Percentiles rank a stretch among this genome's conserved stretches.
Evolutionary conservation across 2,329 filamentous ascomycete genomes (phyloP).

Genomic region (Amauroascus niger): DNA sequence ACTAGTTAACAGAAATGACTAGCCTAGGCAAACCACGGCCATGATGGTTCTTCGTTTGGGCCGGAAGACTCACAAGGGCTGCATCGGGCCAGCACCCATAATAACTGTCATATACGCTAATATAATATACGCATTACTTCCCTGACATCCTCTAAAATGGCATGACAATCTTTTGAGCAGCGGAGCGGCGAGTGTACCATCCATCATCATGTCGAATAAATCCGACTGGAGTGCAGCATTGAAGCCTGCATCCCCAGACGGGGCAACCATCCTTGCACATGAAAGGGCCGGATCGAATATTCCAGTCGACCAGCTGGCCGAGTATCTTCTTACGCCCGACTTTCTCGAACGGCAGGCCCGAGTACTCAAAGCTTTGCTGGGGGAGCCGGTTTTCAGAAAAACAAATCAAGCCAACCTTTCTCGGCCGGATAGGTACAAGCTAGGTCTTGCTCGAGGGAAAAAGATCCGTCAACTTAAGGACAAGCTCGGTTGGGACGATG

Average conservation of each 20-base stretch:
- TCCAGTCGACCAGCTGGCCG: conserved; percentile 36
- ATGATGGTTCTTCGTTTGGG: neutral
- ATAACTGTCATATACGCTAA: too few species aligned
- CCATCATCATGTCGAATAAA: conserved; percentile 1
- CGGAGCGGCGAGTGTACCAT: neutral
- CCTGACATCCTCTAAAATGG: neutral
- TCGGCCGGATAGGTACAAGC: conserved; percentile 44
- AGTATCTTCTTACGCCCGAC: conserved; percentile 40
- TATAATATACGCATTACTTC: too few species aligned
- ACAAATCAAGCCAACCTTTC: conserved; percentile 43
- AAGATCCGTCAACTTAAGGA: conserved; percentile 39
- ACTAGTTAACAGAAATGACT: neutral
- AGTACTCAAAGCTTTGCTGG: conserved; percentile 38
- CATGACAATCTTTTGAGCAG: neutral
- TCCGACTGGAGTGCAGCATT: conserved; percentile 43
- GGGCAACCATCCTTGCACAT: conserved; percentile 38
- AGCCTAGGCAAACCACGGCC: neutral
- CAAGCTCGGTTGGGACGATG: conserved; percentile 40
- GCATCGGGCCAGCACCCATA: too few species aligned
- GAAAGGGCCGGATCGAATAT: conserved; percentile 41
- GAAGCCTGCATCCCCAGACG: conserved; percentile 38
- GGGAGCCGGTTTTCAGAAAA: conserved; percentile 44
- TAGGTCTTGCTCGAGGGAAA: conserved; percentile 45
- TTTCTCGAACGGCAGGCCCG: conserved; percentile 42
- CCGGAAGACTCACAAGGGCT: too few species aligned